Evolutionary conservation across 352 stramenopile species (phyloP), one percentile per base, ranked within the genome.

Genomic region (Pythium utonaiense): DNA sequence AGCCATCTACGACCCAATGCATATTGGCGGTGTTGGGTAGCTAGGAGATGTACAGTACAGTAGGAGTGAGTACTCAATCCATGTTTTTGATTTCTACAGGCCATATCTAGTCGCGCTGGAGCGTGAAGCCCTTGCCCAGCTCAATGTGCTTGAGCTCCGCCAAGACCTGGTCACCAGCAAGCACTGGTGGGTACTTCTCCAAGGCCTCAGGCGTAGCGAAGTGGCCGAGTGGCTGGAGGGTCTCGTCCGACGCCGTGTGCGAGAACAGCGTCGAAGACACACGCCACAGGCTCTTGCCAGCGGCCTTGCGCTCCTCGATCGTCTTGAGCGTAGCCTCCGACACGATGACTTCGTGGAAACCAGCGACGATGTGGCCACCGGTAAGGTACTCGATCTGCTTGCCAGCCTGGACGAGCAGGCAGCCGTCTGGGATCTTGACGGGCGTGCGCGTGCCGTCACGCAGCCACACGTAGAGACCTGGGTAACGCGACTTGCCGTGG

Each of bases 381-480:
- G 92, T 98, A 38, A 97, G 67, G 67, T 96, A 95, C 63, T 98
- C 91, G 51, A 96, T 88, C 69, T 98, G 92, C 62, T 96, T 97
- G 56, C 92, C 92, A 1, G 91, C 89, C 56, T 71, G 64, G 4
- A 71, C 64, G n/a, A 98, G 75, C 24, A 98, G 73, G 57, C 88
- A 96, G 12, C 91, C 90, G 55, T 96, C 84, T 1, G 90, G 91
- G 51, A 98, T 93, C 66, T 82, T 88, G 16, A 97, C 89, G 0
- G 80, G 67, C 28, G 86, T 88, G 50, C 91, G 86, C 59, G 77
- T 88, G 57, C 83, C 88, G 67, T 96, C 87, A 53, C 88, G 83
- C 3, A 95, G 80, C 92, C 91, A 98, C 38, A 98, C 85, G 70
- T 83, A 89, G 6, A 98, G 77, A 4, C 92, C 92, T 9, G 91